Evolutionary conservation across 805 yeast species (phyloP).

Genomic region (Zygosaccharomyces siamensis): DNA sequence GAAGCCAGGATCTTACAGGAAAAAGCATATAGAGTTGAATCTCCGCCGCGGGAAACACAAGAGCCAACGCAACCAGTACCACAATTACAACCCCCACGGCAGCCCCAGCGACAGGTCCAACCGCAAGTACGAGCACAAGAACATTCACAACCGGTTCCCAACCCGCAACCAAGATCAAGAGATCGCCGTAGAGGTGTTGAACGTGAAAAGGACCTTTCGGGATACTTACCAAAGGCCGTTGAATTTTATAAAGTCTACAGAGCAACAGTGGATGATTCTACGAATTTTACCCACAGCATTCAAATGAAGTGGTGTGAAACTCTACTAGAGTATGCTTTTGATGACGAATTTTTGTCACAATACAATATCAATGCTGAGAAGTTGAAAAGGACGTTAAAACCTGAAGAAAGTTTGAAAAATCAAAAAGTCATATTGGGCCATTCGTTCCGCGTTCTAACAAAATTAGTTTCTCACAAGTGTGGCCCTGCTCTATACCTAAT

Average conservation of each 20-base stretch:
- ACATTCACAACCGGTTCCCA: background rate
- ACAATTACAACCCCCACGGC: background rate
- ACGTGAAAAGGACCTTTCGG: slow-evolving; percentile 14
- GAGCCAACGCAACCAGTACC: too few species aligned
- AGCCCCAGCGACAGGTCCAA: background rate
- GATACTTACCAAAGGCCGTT: slow-evolving; percentile 19
- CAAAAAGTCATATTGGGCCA: slow-evolving; percentile 52
- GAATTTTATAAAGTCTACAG: slow-evolving; percentile 25
- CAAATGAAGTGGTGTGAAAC: slow-evolving; percentile 63
- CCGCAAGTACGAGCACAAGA: background rate
- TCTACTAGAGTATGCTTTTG: slow-evolving; percentile 45
- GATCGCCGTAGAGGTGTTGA: slow-evolving; percentile 1
- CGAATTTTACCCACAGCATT: slow-evolving; percentile 43
- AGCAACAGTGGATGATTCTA: slow-evolving; percentile 25
- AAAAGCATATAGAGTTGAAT: slow-evolving; percentile 18
- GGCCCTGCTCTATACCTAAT: slow-evolving; percentile 53
- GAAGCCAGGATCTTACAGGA: slow-evolving; percentile 18
- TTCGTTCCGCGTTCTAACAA: slow-evolving; percentile 56
- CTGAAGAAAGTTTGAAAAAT: slow-evolving; percentile 46
- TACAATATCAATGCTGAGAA: slow-evolving; percentile 47
- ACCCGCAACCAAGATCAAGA: background rate
- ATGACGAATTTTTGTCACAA: slow-evolving; percentile 39
- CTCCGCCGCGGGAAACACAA: background rate
- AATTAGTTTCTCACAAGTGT: slow-evolving; percentile 45
- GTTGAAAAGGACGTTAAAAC: slow-evolving; percentile 36